Evolutionary conservation across 139 green algal genomes (phyloP).

Genomic region (Chlorella sp.): DNA sequence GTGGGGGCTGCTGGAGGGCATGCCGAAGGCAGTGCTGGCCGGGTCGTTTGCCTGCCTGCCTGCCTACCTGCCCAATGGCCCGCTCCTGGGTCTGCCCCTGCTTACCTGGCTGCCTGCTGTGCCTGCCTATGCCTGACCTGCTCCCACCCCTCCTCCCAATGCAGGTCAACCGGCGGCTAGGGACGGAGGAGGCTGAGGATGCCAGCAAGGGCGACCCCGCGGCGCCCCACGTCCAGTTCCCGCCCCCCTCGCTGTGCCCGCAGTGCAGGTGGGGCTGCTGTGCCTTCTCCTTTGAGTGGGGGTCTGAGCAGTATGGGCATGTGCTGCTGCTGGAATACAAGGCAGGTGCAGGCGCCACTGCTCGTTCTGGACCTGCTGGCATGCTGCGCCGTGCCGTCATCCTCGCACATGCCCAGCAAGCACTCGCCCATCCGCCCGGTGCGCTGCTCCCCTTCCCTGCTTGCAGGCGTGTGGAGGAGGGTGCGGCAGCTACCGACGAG

Average conservation of each 20-base stretch:
- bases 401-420: too few species aligned
- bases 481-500: not conserved
- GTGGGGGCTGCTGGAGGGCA: not conserved
- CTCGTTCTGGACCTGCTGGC: too few species aligned
- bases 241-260: constrained; percentile 48
- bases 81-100: not conserved
- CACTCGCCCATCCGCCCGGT: not conserved
- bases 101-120: not conserved
- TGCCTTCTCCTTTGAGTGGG: too few species aligned
- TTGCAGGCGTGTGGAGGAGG: not conserved
- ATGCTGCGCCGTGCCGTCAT: too few species aligned
- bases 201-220: constrained; percentile 65
- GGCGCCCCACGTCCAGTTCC: constrained; percentile 79
- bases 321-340: not conserved
- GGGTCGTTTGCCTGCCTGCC: not conserved
- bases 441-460: not conserved
- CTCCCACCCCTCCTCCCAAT: not conserved
- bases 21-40: not conserved
- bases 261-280: constrained; percentile 29
- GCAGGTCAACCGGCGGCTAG: constrained; percentile 78
- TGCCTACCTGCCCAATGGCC: too few species aligned
- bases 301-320: not conserved
- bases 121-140: too few species aligned
- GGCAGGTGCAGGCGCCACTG: too few species aligned
- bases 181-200: constrained; percentile 51